These are phyloP conservation scores for Myrmaecium sp. DNA, from an alignment of 2,329 filamentous ascomycete species.

Conservation along the genomic window DNA sequence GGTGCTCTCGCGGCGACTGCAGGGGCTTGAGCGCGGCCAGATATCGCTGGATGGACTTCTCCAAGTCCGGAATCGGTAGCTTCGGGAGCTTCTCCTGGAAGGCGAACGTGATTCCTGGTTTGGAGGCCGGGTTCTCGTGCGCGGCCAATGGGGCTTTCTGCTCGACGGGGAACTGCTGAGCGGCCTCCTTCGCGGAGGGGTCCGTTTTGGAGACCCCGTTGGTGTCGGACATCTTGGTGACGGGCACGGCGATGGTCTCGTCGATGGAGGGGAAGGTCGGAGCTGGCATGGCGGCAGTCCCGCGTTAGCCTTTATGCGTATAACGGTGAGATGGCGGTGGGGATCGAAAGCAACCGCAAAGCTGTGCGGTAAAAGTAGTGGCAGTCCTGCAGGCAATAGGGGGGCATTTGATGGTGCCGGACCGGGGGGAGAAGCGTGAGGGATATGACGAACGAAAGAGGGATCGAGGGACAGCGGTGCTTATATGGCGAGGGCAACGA, in stretches of 20 bases:
- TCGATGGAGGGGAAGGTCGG: conserved; percentile 58
- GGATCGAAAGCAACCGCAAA: conserved; percentile 68
- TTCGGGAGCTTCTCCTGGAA: conserved; percentile 79
- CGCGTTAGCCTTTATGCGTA: conserved; percentile 45
- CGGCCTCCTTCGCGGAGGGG: conserved; percentile 36
- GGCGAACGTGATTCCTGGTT: conserved; percentile 71
- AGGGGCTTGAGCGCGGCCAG: conserved; percentile 63
- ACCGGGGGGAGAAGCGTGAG: conserved; percentile 1
- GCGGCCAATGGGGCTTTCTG: conserved; percentile 28
- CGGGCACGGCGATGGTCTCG: conserved; percentile 33
- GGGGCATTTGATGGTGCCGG: conserved; percentile 48
- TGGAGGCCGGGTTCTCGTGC: conserved; percentile 35
- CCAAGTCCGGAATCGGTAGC: conserved; percentile 80
- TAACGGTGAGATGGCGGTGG: conserved; percentile 59
- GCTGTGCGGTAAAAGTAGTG: conserved; percentile 89
- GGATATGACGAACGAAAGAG: not conserved
- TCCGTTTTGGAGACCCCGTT: conserved; percentile 16
- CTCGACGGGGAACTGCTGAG: conserved; percentile 29
- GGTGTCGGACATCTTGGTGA: conserved; percentile 20
- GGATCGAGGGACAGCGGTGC: not conserved
- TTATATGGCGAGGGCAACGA: not conserved
- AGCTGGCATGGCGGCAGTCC: conserved; percentile 43
- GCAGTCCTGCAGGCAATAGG: conserved; percentile 70
- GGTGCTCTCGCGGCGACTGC: conserved; percentile 64
- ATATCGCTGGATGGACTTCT: conserved; percentile 62